Evolutionary conservation across 495 filamentous ascomycete species (phyloP).

Genomic region (Penicillium lagena): DNA sequence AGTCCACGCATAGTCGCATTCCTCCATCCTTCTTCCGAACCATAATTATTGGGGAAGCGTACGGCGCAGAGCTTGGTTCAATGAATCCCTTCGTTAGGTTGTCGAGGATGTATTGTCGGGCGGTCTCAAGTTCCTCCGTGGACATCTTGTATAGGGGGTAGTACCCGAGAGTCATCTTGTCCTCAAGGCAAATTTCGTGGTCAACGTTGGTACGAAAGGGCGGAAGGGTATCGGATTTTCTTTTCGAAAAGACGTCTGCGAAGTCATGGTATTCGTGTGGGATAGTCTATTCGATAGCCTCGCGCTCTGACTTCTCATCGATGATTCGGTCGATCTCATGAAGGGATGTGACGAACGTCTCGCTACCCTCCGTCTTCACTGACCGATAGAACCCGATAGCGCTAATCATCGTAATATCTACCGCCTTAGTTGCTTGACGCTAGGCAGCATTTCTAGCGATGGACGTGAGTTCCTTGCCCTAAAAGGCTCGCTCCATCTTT

Average conservation of each 20-base stretch:
- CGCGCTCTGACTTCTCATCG: too few relatives aligned
- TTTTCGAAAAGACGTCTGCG: constrained; percentile 3
- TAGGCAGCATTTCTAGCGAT: too few relatives aligned
- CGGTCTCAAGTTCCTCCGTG: neutral
- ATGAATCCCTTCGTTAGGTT: constrained; percentile 26
- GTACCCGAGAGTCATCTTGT: neutral
- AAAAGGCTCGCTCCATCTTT: too few relatives aligned
- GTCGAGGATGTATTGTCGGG: neutral
- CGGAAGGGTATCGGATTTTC: neutral
- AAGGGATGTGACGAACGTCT: too few relatives aligned
- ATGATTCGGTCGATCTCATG: too few relatives aligned
- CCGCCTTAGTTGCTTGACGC: too few relatives aligned
- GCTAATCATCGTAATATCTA: too few relatives aligned
- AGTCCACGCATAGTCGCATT: constrained; percentile 40
- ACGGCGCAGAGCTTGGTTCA: constrained; percentile 19
- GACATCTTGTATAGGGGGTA: constrained; percentile 1
- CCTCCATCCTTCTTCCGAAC: constrained; percentile 22
- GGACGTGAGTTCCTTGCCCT: too few relatives aligned
- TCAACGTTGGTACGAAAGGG: neutral
- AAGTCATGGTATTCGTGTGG: neutral
- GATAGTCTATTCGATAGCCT: too few relatives aligned
- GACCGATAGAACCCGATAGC: too few relatives aligned
- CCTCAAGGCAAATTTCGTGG: neutral
- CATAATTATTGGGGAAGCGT: constrained; percentile 27
- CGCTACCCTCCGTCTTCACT: too few relatives aligned